These are phyloP conservation scores for Leucogyrophana mollusca DNA, from an alignment of 768 basidiomycete species.

Conservation along the genomic window DNA sequence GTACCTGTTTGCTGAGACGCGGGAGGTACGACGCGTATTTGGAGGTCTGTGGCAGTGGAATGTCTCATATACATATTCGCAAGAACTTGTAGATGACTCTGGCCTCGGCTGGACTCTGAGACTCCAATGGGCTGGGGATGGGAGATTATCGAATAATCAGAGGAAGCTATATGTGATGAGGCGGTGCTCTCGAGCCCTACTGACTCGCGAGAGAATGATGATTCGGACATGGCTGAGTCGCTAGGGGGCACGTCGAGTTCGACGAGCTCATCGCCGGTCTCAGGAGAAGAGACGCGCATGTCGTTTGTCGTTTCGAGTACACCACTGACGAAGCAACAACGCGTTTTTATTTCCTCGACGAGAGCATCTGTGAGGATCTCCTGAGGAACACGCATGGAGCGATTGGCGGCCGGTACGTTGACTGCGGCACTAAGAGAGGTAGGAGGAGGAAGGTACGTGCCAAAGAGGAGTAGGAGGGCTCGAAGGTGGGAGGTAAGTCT, in stretches of 20 bases:
- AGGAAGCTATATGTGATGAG: constrained; percentile 49
- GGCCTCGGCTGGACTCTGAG: constrained; percentile 14
- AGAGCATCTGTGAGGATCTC: constrained; percentile 77
- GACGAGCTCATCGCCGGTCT: constrained; percentile 36
- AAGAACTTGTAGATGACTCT: constrained; percentile 52
- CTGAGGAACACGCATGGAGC: constrained; percentile 67
- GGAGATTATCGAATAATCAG: constrained; percentile 51
- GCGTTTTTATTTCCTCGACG: constrained; percentile 88
- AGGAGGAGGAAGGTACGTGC: constrained; percentile 81
- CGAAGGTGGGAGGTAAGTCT: constrained; percentile 79
- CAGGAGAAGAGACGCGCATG: constrained; percentile 30
- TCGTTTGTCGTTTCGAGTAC: constrained; percentile 42
- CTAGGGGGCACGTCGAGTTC: constrained; percentile 45
- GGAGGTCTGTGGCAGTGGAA: constrained; percentile 76
- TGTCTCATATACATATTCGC: constrained; percentile 70
- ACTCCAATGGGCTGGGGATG: constrained; percentile 31
- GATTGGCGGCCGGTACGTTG: constrained; percentile 61
- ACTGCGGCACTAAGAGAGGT: constrained; percentile 62
- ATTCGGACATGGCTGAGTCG: constrained; percentile 65
- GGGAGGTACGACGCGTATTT: constrained; percentile 68
- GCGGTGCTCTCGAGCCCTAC: constrained; percentile 46
- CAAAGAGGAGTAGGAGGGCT: constrained; percentile 79
- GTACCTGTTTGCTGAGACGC: constrained; percentile 64
- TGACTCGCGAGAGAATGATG: constrained; percentile 58
- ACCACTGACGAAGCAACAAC: constrained; percentile 84